Evolutionary conservation across 2,329 filamentous ascomycete species (phyloP).

Genomic region (Ophiocordyceps australis): DNA sequence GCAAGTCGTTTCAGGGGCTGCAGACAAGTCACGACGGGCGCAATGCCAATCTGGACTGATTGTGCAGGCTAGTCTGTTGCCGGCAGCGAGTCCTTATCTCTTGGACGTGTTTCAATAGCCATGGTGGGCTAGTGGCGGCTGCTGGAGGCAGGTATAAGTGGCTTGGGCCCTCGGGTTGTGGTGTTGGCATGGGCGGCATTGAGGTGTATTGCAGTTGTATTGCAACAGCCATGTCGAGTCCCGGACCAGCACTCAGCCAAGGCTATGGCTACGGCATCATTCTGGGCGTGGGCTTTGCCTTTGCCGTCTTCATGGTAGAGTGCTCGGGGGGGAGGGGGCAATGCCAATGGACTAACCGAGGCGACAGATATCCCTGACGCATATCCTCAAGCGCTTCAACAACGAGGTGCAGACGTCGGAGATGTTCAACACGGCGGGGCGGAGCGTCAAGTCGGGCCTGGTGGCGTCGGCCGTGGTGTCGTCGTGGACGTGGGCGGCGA

Average conservation of each 20-base stretch:
- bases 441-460: slow-evolving; percentile 76
- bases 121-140: too few relatives aligned
- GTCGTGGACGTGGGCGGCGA: slow-evolving; percentile 87
- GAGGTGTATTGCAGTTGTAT: too few relatives aligned
- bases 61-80: background rate
- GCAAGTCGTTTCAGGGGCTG: too few relatives aligned
- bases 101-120: too few relatives aligned
- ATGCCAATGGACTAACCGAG: background rate
- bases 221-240: slow-evolving; percentile 3
- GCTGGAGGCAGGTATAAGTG: too few relatives aligned
- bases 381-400: slow-evolving; percentile 43
- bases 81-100: background rate
- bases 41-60: too few relatives aligned
- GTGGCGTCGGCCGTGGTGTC: slow-evolving; percentile 83
- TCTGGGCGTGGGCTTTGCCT: slow-evolving; percentile 53
- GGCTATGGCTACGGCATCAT: slow-evolving; percentile 65
- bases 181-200: too few relatives aligned
- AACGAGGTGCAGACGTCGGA: slow-evolving; percentile 72
- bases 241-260: slow-evolving; percentile 26
- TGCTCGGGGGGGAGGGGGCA: background rate
- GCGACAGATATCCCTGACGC: slow-evolving; percentile 44
- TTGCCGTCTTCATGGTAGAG: slow-evolving; percentile 49
- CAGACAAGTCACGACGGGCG: too few relatives aligned
- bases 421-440: slow-evolving; percentile 79
- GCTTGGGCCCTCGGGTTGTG: too few relatives aligned